Conservation (phyloP, 2,329 filamentous ascomycete genomes). For the Pseudogymnoascus sp. region DNA sequence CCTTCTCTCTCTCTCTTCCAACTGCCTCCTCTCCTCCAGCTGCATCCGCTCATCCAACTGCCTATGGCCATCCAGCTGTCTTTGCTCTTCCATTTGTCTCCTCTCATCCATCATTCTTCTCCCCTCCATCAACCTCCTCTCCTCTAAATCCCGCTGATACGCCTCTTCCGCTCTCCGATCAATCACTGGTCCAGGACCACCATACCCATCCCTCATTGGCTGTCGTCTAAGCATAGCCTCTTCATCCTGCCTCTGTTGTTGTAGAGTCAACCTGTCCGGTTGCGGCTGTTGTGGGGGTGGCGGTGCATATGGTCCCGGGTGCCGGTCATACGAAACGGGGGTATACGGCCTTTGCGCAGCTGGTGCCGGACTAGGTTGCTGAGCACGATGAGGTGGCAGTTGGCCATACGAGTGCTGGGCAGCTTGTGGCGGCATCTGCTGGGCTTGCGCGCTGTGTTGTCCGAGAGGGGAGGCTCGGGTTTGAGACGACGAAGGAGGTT, state of each 20-base stretch:
- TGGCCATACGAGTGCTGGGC: neutral
- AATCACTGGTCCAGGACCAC: neutral
- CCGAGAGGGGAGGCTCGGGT: neutral
- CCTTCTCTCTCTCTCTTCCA: neutral
- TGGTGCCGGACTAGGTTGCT: neutral
- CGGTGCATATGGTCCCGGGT: neutral
- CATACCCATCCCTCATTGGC: constrained; percentile 1
- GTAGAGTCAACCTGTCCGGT: neutral
- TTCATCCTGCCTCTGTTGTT: neutral
- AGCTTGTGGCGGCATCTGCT: neutral
- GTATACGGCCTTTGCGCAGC: neutral
- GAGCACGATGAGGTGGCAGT: neutral
- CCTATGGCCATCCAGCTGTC: neutral
- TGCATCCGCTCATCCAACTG: neutral
- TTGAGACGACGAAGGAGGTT: neutral
- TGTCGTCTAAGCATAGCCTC: neutral
- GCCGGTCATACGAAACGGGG: neutral
- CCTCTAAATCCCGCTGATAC: neutral
- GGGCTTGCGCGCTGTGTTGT: neutral
- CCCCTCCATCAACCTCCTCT: neutral
- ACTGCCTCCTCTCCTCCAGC: neutral
- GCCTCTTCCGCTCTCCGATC: neutral
- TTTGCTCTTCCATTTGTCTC: neutral
- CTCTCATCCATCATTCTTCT: neutral
- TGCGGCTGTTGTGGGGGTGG: neutral